These are phyloP conservation scores for Moesziomyces globuligerus DNA, from an alignment of 1,284 basidiomycete genomes.

Conservation along the genomic window DNA sequence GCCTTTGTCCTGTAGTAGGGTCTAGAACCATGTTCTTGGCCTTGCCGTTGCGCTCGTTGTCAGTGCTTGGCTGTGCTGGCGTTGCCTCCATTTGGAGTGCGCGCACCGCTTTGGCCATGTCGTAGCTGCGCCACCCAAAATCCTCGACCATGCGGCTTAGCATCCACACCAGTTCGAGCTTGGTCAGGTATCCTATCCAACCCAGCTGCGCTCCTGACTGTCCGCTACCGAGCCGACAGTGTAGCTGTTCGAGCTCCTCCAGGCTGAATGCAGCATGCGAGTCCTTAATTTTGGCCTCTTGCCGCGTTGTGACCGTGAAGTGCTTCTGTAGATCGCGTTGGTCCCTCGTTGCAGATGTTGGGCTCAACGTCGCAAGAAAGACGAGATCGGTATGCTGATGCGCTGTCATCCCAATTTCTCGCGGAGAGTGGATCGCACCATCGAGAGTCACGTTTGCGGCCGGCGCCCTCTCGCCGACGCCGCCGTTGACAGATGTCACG, in stretches of 20 bases:
- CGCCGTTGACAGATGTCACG: constrained; percentile 9
- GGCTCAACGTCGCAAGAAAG: constrained; percentile 11
- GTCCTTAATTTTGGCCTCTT: constrained; percentile 26
- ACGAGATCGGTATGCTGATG: constrained; percentile 31
- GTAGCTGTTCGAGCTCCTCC: constrained; percentile 10
- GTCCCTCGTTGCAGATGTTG: neutral
- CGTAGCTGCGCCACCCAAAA: constrained; percentile 26
- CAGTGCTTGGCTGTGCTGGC: constrained; percentile 7
- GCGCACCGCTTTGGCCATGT: constrained; percentile 9
- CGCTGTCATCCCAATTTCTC: constrained; percentile 14
- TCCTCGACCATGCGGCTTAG: constrained; percentile 13
- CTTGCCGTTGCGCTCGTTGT: constrained; percentile 21
- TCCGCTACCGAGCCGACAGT: neutral
- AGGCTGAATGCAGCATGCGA: constrained; percentile 13
- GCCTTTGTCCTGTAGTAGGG: constrained; percentile 21
- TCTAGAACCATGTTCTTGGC: constrained; percentile 31
- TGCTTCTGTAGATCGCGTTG: constrained; percentile 11
- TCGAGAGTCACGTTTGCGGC: constrained; percentile 3
- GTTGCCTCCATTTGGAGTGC: constrained; percentile 22
- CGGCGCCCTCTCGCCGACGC: neutral
- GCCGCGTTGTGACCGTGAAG: constrained; percentile 10
- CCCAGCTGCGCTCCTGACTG: neutral
- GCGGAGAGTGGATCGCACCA: neutral
- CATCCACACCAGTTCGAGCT: constrained; percentile 28
- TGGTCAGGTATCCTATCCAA: constrained; percentile 3